These are phyloP conservation scores for Boletellus ananas DNA, from an alignment of 768 basidiomycete species.

Conservation along the genomic window DNA sequence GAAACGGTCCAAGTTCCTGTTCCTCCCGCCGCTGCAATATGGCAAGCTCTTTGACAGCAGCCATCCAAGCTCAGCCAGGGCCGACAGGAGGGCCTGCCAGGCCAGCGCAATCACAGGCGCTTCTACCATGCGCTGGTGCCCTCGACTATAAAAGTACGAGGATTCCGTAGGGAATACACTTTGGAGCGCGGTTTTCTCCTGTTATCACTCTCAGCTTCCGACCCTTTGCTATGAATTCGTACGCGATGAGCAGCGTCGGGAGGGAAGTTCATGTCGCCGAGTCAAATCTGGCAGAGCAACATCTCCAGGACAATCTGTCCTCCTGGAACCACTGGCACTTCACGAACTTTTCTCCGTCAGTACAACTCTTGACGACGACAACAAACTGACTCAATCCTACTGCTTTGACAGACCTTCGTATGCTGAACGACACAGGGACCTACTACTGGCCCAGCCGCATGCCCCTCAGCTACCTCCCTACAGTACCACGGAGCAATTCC, in stretches of 20 bases:
- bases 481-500: neutral
- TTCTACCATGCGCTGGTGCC: neutral
- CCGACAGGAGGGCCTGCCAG: too few species aligned
- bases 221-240: neutral
- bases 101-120: neutral
- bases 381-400: neutral
- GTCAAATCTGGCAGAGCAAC: neutral
- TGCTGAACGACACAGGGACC: neutral
- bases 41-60: neutral
- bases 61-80: neutral
- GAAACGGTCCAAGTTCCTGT: neutral
- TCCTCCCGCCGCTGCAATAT: neutral
- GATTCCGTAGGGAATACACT: too few species aligned
- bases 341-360: conserved; percentile 1
- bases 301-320: neutral
- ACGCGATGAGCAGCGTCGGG: neutral
- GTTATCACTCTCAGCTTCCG: too few species aligned
- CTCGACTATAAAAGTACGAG: neutral
- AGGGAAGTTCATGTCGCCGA: too few species aligned
- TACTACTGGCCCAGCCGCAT: neutral
- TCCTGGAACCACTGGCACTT: neutral
- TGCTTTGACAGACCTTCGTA: neutral
- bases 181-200: too few species aligned
- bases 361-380: neutral
- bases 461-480: neutral